Base-by-base conservation (phyloP, 2,329 filamentous ascomycete species). In the Fusarium acutatum region DNA sequence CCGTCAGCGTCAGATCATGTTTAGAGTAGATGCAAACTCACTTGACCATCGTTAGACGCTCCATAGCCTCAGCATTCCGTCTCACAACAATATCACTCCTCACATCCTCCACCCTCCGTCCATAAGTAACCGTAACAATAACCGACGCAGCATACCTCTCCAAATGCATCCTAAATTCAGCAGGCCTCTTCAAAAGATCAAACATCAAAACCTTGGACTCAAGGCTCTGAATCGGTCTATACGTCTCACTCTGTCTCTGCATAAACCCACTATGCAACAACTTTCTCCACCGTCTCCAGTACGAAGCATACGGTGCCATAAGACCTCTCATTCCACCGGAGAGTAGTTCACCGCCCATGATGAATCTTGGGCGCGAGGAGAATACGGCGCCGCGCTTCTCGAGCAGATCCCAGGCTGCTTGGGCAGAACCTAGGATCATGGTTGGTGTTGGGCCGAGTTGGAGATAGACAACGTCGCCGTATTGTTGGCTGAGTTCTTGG, bases 331-430 rank as follows among this genome's bases (percentile, higher is more conserved):
- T 79, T 0, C 83, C 83, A 1, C 79, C 81, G 0, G 84, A 85
- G 0, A 85, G 75, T 1, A 84, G 75, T 46, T 86, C 83, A 4
- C 82, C 81, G 32, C 84, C 84, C 80, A 85, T 83, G 64, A 86
- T 84, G 69, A 86, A 86, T 7, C 84, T 79, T 1, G 85, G 84
- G 0, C 85, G 80, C 0, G 84, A 86, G 0, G 84, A 85, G 63
- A 84, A 86, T 43, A 83, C 80, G 7, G 83, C 79, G 5, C 84
- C 84, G 9, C 81, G 80, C 60, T 82, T 84, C 70, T 86, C 84
- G 2, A 85, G 80, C 1, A 85, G 79, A 40, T 85, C 83, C 82
- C 83, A 84, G 2, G 83, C 83, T 4, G 83, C 82, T 46, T 83
- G 81, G 0, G 83, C 83, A 0, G 83, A 85, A 2, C 83, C 83